Conservation (phyloP, 2,329 filamentous ascomycete species). For the Fusarium nodosum region DNA sequence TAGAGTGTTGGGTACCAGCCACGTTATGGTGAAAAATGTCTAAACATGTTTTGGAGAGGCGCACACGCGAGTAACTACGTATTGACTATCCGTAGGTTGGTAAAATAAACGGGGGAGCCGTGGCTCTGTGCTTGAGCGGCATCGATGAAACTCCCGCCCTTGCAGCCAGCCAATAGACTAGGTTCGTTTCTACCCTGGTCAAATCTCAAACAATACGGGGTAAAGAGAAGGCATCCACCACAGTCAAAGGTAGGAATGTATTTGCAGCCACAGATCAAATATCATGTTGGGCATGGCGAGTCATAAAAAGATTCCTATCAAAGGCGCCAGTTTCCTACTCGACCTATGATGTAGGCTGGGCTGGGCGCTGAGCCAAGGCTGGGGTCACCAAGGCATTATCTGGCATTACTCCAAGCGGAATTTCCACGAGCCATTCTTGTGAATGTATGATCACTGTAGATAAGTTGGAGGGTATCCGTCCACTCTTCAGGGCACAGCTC, state of each 20-base stretch:
- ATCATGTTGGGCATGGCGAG: constrained; percentile 3
- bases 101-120: constrained; percentile 2
- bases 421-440: constrained; percentile 37
- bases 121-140: constrained; percentile 36
- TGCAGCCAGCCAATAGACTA: constrained; percentile 39
- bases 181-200: constrained; percentile 28
- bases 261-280: constrained; percentile 7
- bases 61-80: constrained; percentile 22
- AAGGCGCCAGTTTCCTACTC: constrained; percentile 19
- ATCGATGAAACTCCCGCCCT: constrained; percentile 45
- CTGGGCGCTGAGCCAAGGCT: constrained; percentile 16
- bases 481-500: constrained; percentile 7
- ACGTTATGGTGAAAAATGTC: constrained; percentile 23
- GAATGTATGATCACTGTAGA: constrained; percentile 30
- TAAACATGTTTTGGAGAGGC: constrained; percentile 22
- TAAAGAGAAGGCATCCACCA: constrained; percentile 8
- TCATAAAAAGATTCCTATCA: constrained; percentile 35
- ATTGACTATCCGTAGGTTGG: not conserved
- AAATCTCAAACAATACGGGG: constrained; percentile 46
- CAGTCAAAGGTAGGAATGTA: not conserved
- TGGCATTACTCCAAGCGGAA: constrained; percentile 8
- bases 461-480: constrained; percentile 36
- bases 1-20: constrained; percentile 27
- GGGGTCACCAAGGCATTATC: constrained; percentile 21
- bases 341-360: constrained; percentile 18